A percentile compares a stretch with the other conserved stretches of the same genome.
phyloP scores from a whole-genome alignment of 441 rosid species.

The Hura crepitans region DNA sequence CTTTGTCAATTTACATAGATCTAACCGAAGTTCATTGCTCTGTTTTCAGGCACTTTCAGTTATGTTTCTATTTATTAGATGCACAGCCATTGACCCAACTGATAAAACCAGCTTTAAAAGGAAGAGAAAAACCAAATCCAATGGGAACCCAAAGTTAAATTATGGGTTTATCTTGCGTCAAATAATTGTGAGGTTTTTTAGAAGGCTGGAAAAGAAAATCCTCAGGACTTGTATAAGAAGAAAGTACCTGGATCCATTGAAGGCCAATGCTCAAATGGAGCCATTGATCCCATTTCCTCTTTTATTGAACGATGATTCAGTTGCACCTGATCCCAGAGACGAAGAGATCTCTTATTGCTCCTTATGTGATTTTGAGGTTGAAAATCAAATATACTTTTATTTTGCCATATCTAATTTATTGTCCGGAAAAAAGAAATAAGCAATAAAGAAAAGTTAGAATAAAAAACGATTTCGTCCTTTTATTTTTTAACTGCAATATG shows the following conservation, averaged over 20 bases:
- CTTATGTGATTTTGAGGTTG: conserved; percentile 86
- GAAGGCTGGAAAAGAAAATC: conserved; percentile 81
- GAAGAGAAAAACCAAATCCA: conserved; percentile 50
- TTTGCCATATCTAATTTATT: background rate
- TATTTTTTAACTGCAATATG: background rate
- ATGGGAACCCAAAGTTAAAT: conserved; percentile 51
- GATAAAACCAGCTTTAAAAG: conserved; percentile 69
- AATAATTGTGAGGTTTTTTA: conserved; percentile 61
- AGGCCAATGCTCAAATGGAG: conserved; percentile 52
- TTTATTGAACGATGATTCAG: conserved; percentile 61
- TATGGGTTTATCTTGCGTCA: conserved; percentile 69
- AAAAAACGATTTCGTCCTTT: background rate
- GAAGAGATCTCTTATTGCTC: conserved; percentile 83
- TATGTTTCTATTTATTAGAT: conserved; percentile 65
- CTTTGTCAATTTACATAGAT: conserved; percentile 1
- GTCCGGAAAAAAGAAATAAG: background rate
- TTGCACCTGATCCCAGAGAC: conserved; percentile 62
- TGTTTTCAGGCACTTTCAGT: conserved; percentile 64
- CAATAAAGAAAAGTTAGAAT: background rate
- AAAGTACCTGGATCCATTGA: conserved; percentile 80
- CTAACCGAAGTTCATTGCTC: conserved; percentile 6
- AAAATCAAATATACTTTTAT: background rate
- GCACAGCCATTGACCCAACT: conserved; percentile 79
- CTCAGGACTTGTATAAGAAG: conserved; percentile 71
- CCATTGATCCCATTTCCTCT: conserved; percentile 86